These are phyloP conservation scores for Haplosporangium sp. DNA, from an alignment of 371 early-diverging fungal species.

Conservation along the genomic window DNA sequence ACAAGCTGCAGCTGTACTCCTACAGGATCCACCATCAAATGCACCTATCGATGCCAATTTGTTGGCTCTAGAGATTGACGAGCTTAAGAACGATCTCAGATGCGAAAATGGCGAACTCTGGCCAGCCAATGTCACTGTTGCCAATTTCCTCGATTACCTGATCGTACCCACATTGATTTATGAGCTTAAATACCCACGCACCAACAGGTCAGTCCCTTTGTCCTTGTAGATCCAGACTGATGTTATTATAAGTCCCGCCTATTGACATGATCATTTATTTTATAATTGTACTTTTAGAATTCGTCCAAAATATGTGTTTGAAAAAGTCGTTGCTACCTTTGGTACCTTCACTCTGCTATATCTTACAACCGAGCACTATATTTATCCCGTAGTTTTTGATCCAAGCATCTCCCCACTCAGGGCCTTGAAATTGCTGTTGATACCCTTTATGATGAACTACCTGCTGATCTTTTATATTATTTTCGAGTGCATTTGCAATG, in stretches of 20 bases:
- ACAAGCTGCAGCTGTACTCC: conserved; percentile 28
- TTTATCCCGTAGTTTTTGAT: conserved; percentile 82
- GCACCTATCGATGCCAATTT: conserved; percentile 4
- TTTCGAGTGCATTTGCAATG: conserved; percentile 96
- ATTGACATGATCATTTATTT: neutral
- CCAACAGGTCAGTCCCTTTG: conserved; percentile 70
- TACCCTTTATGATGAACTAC: conserved; percentile 92
- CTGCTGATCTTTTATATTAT: conserved; percentile 94
- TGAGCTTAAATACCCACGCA: conserved; percentile 94
- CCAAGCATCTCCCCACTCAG: conserved; percentile 65
- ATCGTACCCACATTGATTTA: conserved; percentile 92
- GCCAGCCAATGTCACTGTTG: conserved; percentile 86
- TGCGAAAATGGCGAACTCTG: conserved; percentile 60
- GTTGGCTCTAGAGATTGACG: conserved; percentile 64
- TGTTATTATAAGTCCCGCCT: neutral
- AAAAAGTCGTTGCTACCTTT: conserved; percentile 84
- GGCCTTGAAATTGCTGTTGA: conserved; percentile 78
- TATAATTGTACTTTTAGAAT: conserved; percentile 63
- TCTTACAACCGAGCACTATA: conserved; percentile 87
- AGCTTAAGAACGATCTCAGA: conserved; percentile 72
- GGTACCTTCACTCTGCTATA: conserved; percentile 87
- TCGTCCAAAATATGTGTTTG: conserved; percentile 88
- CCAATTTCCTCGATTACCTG: conserved; percentile 91
- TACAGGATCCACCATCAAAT: conserved; percentile 14
- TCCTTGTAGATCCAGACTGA: neutral